Evolutionary conservation across 441 rosid species (phyloP).

Genomic region (Populus trichocarpa): DNA sequence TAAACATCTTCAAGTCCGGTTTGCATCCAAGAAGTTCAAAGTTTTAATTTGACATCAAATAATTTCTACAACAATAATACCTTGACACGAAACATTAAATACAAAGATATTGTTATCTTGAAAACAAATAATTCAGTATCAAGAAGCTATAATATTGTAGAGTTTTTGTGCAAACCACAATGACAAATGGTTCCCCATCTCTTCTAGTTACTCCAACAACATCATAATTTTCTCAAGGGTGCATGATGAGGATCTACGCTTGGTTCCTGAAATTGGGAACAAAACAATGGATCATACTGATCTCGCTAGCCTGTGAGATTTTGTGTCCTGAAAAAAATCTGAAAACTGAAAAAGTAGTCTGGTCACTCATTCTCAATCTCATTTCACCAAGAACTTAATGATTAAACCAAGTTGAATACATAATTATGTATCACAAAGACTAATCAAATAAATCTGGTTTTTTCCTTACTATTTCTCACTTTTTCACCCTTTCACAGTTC

Average conservation of each 20-base stretch:
- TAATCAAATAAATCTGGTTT: neutral
- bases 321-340: neutral
- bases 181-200: neutral
- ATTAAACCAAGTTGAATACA: neutral
- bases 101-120: too few relatives aligned
- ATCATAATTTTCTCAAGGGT: neutral
- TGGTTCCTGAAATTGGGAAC: slow-evolving; percentile 31
- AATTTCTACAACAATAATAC: too few relatives aligned
- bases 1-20: too few relatives aligned
- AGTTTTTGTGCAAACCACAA: slow-evolving; percentile 16
- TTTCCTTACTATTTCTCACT: neutral
- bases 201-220: neutral
- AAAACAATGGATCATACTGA: slow-evolving; percentile 16
- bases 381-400: neutral
- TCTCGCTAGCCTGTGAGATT: slow-evolving; percentile 5
- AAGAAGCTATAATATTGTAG: too few relatives aligned
- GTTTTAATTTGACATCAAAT: too few relatives aligned
- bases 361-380: neutral
- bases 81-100: neutral
- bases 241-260: slow-evolving; percentile 30
- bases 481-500: neutral
- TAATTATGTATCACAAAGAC: neutral
- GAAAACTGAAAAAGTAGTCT: neutral
- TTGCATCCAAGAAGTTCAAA: too few relatives aligned
- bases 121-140: too few relatives aligned